phyloP scores from a whole-genome alignment of 169 alveolate genomes.

The Fabrea salina region DNA sequence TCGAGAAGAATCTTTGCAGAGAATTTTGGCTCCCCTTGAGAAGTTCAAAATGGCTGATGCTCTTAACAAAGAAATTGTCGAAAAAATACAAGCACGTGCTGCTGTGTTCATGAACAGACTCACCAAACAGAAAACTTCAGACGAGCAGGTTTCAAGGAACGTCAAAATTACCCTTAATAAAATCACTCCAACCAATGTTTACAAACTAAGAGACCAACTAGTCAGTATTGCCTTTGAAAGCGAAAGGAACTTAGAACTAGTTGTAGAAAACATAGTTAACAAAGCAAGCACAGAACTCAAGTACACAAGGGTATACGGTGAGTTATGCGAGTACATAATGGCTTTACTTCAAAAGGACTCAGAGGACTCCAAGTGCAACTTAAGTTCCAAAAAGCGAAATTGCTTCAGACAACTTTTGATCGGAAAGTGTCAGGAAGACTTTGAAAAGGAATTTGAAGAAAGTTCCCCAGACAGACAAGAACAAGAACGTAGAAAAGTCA shows the following conservation, averaged over 20 bases:
- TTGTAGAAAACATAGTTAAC: conserved; percentile 14
- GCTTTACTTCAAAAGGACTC: not conserved
- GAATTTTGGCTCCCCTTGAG: no score
- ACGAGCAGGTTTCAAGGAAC: not conserved
- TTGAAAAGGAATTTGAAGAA: not conserved
- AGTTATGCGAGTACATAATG: not conserved
- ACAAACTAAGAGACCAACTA: not conserved
- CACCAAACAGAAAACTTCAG: no score
- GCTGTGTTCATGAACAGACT: no score
- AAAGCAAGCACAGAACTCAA: conserved; percentile 30
- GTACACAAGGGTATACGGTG: conserved; percentile 18
- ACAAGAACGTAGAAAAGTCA: not conserved
- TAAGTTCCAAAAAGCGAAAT: no score
- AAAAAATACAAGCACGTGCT: no score
- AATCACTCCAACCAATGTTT: conserved; percentile 8
- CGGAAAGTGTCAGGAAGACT: not conserved
- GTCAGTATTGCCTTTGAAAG: not conserved
- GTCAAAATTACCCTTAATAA: conserved; percentile 17
- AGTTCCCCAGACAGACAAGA: not conserved
- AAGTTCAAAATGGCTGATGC: no score
- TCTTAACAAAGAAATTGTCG: no score
- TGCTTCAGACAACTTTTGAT: not conserved
- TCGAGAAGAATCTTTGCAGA: no score
- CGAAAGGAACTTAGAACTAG: not conserved
- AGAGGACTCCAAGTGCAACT: no score